Conservation (phyloP, 2,329 filamentous ascomycete genomes). For the Pseudocercospora macadamiae region DNA sequence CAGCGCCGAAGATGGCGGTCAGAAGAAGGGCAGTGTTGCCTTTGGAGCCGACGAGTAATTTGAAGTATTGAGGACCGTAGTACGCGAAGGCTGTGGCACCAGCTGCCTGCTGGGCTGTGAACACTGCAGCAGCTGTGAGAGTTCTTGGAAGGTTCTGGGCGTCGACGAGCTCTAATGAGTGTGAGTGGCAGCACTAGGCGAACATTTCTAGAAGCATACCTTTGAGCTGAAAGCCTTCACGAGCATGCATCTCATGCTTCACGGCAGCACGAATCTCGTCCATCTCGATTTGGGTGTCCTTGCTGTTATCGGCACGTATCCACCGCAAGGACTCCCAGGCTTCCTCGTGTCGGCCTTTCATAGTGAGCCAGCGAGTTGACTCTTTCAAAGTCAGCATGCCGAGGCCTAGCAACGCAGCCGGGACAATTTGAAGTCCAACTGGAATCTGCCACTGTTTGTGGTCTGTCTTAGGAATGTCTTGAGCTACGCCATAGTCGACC, state of each 20-base stretch:
- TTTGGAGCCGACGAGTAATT: slow-evolving; percentile 51
- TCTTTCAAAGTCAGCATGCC: slow-evolving; percentile 55
- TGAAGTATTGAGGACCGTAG: slow-evolving; percentile 60
- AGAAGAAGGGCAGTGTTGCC: slow-evolving; percentile 52
- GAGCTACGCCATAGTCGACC: slow-evolving; percentile 53
- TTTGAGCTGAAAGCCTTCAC: slow-evolving; percentile 29
- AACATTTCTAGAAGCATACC: not conserved
- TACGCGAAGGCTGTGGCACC: slow-evolving; percentile 59
- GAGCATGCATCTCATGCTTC: slow-evolving; percentile 49
- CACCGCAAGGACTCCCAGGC: slow-evolving; percentile 55
- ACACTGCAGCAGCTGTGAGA: slow-evolving; percentile 50
- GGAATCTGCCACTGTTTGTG: slow-evolving; percentile 59
- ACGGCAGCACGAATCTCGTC: slow-evolving; percentile 54
- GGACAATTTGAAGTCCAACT: slow-evolving; percentile 56
- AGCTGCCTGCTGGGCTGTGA: slow-evolving; percentile 57
- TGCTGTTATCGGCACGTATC: slow-evolving; percentile 52
- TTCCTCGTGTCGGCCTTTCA: slow-evolving; percentile 48
- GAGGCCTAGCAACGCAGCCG: slow-evolving; percentile 51
- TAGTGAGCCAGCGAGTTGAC: slow-evolving; percentile 55
- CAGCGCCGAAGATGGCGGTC: slow-evolving; percentile 57
- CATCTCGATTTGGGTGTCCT: slow-evolving; percentile 49
- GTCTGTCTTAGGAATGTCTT: slow-evolving; percentile 40
- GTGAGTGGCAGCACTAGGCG: too few species aligned
- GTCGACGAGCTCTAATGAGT: slow-evolving; percentile 53
- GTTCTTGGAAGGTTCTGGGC: slow-evolving; percentile 50